Evolutionary conservation across 2,329 filamentous ascomycete genomes (phyloP).

Genomic region (Paracorniculantispora psalliotae): DNA sequence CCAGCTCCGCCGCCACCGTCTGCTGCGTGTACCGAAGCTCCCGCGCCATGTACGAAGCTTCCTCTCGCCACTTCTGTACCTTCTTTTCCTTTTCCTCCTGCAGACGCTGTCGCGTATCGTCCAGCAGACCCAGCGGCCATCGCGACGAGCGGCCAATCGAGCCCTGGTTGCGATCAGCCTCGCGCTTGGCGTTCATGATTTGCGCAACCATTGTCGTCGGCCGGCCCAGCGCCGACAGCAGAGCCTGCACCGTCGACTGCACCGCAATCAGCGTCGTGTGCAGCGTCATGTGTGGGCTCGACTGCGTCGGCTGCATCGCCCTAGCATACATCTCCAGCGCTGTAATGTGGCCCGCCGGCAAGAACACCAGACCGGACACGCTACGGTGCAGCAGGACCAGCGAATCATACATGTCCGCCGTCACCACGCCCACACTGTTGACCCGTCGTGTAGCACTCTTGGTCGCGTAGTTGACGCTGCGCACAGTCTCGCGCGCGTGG

Average conservation of each 20-base stretch:
- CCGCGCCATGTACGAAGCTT: conserved; percentile 68
- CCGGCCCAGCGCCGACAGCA: conserved; percentile 72
- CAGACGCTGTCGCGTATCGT: conserved; percentile 78
- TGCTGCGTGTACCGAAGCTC: conserved; percentile 91
- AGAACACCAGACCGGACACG: conserved; percentile 55
- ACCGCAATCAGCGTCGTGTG: conserved; percentile 73
- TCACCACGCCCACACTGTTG: conserved; percentile 64
- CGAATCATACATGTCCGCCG: conserved; percentile 63
- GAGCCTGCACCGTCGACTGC: conserved; percentile 77
- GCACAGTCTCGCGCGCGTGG: conserved; percentile 84
- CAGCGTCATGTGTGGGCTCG: conserved; percentile 67
- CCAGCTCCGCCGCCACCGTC: conserved; percentile 84
- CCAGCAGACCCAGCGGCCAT: conserved; percentile 77
- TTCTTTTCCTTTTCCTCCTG: conserved; percentile 82
- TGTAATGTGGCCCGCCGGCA: conserved; percentile 62
- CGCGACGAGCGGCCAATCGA: conserved; percentile 69
- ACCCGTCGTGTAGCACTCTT: conserved; percentile 76
- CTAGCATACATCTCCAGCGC: conserved; percentile 70
- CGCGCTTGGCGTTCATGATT: conserved; percentile 68
- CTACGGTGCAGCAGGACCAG: conserved; percentile 49
- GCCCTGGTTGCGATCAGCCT: conserved; percentile 71
- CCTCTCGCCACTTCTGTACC: conserved; percentile 62
- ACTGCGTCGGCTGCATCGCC: conserved; percentile 61
- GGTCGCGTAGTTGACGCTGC: conserved; percentile 76
- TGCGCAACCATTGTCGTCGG: conserved; percentile 72